Percentiles rank a stretch among this genome's conserved stretches.
These are phyloP conservation scores for Vitis hybrid DNA, from an alignment of 177 flowering plant species.

Conservation along the genomic window DNA sequence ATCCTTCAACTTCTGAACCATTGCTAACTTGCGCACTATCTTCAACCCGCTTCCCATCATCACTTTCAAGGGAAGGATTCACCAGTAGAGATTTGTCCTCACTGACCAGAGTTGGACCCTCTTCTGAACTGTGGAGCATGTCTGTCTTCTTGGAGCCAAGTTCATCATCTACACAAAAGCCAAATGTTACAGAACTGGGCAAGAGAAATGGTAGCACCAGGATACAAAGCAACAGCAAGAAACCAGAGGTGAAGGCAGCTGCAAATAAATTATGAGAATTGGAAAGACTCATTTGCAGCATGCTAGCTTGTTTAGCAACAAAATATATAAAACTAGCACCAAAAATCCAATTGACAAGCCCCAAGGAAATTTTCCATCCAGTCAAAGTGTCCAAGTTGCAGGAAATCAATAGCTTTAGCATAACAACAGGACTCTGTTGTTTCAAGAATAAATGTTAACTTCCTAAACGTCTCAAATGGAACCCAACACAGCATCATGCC, in stretches of 20 bases:
- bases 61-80: conserved; percentile 8
- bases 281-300: background rate
- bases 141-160: conserved; percentile 12
- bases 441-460: no score
- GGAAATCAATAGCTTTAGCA: no score
- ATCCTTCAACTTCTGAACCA: background rate
- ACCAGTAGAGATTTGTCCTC: conserved; percentile 4
- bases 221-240: background rate
- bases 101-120: conserved; percentile 1
- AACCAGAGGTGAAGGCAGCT: background rate
- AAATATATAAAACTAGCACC: background rate
- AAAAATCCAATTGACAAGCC: background rate
- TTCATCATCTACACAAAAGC: conserved; percentile 32
- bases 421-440: no score
- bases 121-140: conserved; percentile 4
- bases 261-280: background rate
- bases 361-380: background rate
- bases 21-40: conserved; percentile 2
- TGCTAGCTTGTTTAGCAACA: background rate
- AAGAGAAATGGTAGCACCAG: background rate
- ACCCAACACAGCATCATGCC: no score
- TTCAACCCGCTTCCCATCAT: conserved; percentile 11
- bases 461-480: no score
- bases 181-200: background rate
- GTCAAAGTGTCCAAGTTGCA: no score